Evolutionary conservation across 2,329 filamentous ascomycete genomes (phyloP), one percentile per base, ranked within the genome.

Genomic region (Pezizomycotina sp.): DNA sequence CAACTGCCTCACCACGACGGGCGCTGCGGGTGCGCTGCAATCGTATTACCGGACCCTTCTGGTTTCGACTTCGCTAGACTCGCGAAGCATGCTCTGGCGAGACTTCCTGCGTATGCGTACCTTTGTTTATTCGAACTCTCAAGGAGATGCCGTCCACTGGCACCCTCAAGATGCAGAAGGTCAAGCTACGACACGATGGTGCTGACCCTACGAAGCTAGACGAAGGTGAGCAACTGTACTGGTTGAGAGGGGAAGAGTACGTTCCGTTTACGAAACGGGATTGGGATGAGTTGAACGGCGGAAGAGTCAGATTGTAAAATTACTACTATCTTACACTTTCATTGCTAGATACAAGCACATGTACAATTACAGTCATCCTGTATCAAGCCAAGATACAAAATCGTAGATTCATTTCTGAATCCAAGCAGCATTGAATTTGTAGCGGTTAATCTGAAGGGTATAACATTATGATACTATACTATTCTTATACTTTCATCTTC

Each of bases 81-180:
- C 67, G 0, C 52, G 60, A 9, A 55, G 56, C 4, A 60, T n/a
- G n/a, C 60, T 5, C 60, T 92, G 16, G 82, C 83, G 0, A 66
- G 64, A 31, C n/a, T n/a, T n/a, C n/a, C n/a, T n/a, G n/a, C n/a
- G n/a, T 91, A 78, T 51, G 81, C 82, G 0, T 74, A 4, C 83
- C 83, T 0, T 49, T 89, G 1, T 92, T 92, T 58, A 54, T 92
- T 30, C 65, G 83, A 9, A 57, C 83, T 4, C 66, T 74, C 5
- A 62, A 60, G 18, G 64, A 67, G 16, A 58, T 66, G 28, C 56
- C 59, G 26, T 30, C 34, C 1, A 92, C 83, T 4, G 81, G 82
- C 0, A 92, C 81, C 30, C 78, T 81, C 52, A 92, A 92, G 63
- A 79, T 91, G 60, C 77, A 84, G 58, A 92, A 92, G 58, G 70